Conservation (phyloP, 2,329 filamentous ascomycete species). For the Beauveria caledonica region DNA sequence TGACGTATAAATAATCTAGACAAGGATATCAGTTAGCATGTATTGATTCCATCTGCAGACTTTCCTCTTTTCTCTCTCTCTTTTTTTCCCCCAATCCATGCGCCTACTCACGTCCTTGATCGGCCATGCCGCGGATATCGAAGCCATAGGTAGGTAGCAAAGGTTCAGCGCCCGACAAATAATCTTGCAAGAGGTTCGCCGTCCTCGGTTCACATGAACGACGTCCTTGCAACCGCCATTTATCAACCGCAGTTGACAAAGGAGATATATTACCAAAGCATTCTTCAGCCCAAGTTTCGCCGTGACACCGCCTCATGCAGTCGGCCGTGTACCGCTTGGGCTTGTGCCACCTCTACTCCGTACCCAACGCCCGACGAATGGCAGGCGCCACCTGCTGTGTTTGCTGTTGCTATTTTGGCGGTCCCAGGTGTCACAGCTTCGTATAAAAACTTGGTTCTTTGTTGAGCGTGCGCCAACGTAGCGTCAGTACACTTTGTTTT, state of each 20-base stretch:
- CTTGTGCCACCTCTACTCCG: background rate
- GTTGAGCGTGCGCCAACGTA: background rate
- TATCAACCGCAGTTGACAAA: background rate
- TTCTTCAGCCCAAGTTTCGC: background rate
- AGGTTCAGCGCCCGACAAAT: too few species aligned
- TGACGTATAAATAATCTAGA: constrained; percentile 75
- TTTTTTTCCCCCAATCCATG: background rate
- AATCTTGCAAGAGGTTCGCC: background rate
- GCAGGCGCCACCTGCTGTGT: constrained; percentile 9
- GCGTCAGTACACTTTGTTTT: background rate
- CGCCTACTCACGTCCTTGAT: constrained; percentile 30
- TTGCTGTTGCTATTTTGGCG: constrained; percentile 9
- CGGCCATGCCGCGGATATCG: constrained; percentile 33
- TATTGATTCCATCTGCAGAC: background rate
- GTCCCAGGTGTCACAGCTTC: constrained; percentile 2
- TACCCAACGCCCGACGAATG: background rate
- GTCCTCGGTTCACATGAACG: background rate
- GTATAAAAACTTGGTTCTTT: background rate
- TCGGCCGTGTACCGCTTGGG: background rate
- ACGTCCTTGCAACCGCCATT: background rate
- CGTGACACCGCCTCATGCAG: background rate
- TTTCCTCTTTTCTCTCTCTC: background rate
- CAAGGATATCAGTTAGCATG: constrained; percentile 13
- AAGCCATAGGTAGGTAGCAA: background rate
- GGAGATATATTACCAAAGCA: background rate